Base-by-base conservation (phyloP, 225 moss, liverwort and hornwort genomes). In the Asterella californica region DNA sequence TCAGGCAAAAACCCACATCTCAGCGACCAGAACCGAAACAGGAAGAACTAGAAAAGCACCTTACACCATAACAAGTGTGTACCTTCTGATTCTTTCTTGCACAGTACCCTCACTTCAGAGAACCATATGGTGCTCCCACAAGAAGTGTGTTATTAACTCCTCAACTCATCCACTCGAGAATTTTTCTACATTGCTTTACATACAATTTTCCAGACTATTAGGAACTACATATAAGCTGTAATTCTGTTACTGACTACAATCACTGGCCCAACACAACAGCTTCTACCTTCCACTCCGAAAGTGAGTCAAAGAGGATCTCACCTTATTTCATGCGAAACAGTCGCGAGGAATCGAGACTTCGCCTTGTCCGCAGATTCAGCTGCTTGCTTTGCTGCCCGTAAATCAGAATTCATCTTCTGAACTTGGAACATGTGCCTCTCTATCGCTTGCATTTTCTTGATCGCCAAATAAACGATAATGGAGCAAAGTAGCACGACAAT, bases 311-410 rank as follows among this genome's bases (percentile, higher is more conserved):
- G 24, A 21, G 12, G n/a, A 25, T 45, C 81, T 79, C 24, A 87
- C 95, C 96, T 91, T 81, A 96, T 96, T 90, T 96, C 96, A 81
- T 96, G 96, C 1, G 96, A 96, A 37, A 96, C 94, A 46, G 94
- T 96, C 19, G 94, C 94, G 73, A 96, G 94, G 64, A 96, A 96
- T 69, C 90, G 88, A 63, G 94, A 94, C 81, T 96, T 96, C 27
- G 96, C 91, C 18, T 86, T 89, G 47, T 96, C 94, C 22, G 94
- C 96, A 14, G 90, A 84, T 84, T 94, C 96, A 10, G 96, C 96
- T 25, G 88, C 83, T 50, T 85, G 25, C 73, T 96, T 96, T 11
- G 94, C 94, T 60, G 84, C 85, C 34, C 68, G 79, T 14, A 96
- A 80, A 49, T 90, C 89, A 2, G 76, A 86, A 79, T 92, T 89